Base-by-base conservation (phyloP, 352 stramenopile species). In the Globisporangium orthogonon region DNA sequence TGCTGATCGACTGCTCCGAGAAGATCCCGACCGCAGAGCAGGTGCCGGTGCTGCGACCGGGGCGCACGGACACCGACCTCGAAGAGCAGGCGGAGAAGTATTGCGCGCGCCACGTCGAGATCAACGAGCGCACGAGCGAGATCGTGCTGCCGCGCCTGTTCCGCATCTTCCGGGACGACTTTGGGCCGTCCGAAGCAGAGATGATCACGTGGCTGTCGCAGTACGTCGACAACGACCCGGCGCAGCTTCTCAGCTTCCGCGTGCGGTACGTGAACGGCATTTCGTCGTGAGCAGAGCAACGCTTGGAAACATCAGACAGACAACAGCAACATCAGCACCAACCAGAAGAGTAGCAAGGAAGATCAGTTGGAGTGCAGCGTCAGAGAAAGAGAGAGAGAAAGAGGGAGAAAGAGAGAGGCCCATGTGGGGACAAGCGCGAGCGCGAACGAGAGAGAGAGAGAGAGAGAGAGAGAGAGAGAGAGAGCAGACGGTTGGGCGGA, bases 171-270 rank as follows among this genome's bases (percentile, higher is more conserved):
- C 76, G 82, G 23, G 85, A 95, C 67, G 85, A 95, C 63, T 95
- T 95, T 56, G 85, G 85, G 18, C 67, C 85, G 45, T 91, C 83
- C 2, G 85, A 95, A 61, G 66, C 74, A 7, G 85, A 95, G 59
- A 91, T 95, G 79, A 70, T 95, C 10, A 84, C 74, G 65, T 95
- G 85, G 85, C 54, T 95, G 52, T 81, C 71, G 41, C 85, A 91
- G 67, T 95, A 95, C 70, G 87, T 95, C 66, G 73, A 86, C 48
- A 66, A 86, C 54, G 73, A 74, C 28, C 85, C 85, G 23, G 60
- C 67, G 7, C 79, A 92, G 43, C 61, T 92, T 29, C 70, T 91
- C 47, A 85, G 85, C 66, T 94, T 86, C 60, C 82, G 81, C 54
- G 84, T 94, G 41, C 72, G 67, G 48, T 94, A 91, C 62, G 59